Conservation (phyloP, 345 rosid genomes). For the Hibiscus trionum region DNA sequence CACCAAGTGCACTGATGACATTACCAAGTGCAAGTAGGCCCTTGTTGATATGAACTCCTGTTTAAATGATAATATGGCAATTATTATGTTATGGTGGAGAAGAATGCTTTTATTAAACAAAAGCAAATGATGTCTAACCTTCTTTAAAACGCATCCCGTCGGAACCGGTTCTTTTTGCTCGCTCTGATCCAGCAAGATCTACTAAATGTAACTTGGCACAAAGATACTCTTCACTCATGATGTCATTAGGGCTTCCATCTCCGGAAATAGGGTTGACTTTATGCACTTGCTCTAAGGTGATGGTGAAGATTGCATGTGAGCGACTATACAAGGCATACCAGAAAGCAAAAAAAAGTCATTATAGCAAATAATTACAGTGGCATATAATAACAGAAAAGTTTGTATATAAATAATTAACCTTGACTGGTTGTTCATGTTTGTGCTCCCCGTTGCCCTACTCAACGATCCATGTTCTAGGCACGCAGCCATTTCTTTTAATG, state of each 20-base stretch:
- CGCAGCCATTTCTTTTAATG: slow-evolving; percentile 87
- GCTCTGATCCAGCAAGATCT: slow-evolving; percentile 98
- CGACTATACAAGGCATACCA: slow-evolving; percentile 49
- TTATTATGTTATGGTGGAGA: slow-evolving; percentile 10
- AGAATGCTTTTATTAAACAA: slow-evolving; percentile 9
- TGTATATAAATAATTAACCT: slow-evolving; percentile 39
- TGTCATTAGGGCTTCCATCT: slow-evolving; percentile 43
- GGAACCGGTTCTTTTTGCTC: slow-evolving; percentile 98
- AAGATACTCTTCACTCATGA: slow-evolving; percentile 81
- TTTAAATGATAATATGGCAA: slow-evolving; percentile 19
- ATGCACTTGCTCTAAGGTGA: slow-evolving; percentile 92
- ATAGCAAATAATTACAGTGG: not conserved
- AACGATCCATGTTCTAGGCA: slow-evolving; percentile 93
- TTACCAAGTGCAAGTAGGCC: slow-evolving; percentile 99
- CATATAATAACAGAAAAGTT: not conserved
- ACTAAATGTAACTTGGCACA: slow-evolving; percentile 98
- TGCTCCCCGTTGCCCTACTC: slow-evolving; percentile 96
- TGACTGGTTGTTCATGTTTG: slow-evolving; percentile 97
- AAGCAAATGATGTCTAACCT: slow-evolving; percentile 41
- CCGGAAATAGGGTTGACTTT: slow-evolving; percentile 59
- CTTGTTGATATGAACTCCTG: slow-evolving; percentile 95
- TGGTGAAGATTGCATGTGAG: slow-evolving; percentile 98
- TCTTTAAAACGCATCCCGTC: slow-evolving; percentile 96
- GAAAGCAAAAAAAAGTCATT: not conserved
- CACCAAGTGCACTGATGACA: slow-evolving; percentile 98